Evolutionary conservation across 345 rosid genomes (phyloP), one percentile per base, ranked within the genome.

Genomic region (Pugionium cornutum): DNA sequence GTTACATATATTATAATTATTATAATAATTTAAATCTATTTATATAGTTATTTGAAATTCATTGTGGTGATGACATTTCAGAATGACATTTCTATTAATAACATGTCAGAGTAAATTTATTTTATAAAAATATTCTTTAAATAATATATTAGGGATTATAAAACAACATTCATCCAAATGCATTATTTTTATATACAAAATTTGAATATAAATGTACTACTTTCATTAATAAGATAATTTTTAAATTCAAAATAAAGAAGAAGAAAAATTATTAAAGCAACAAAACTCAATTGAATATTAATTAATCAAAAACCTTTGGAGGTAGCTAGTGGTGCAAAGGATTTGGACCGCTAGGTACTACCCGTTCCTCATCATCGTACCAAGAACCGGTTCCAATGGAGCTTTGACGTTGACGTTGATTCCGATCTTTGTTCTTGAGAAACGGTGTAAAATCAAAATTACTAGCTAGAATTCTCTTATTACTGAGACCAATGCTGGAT

Each of bases 301-400:
- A 73, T 18, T 18, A 33, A 62, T 68, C 56, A 67, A 18, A 18
- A 18, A 18, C 18, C 18, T 18, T 18, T 18, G 18, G 18, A 18
- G 71, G 82, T 77, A 85, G 76, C 70, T 72, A 72, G 77, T 88
- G 95, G 81, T 88, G 95, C 82, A 88, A 62, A 27, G 95, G 95
- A 75, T 88, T 88, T 53, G 95, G 95, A 73, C 95, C 95, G 28
- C 83, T 82, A 35, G 95, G 91, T 63, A 88, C 91, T 27, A 82
- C 78, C 58, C 95, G 76, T 27, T 85, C 78, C 4, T 82, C 84
- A 10, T 4, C 91, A 10, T 81, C 84, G 49, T 75, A 87, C 25
- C 76, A 76, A 0, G 80, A 83, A 75, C 79, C 83, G 4, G 78
- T 69, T 44, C n/a, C 70, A 4, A 57, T 27, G 51, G 9, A 56